Evolutionary conservation across 495 filamentous ascomycete genomes (phyloP), one percentile per base, ranked within the genome.

Genomic region (Hypoxylon fuscum): DNA sequence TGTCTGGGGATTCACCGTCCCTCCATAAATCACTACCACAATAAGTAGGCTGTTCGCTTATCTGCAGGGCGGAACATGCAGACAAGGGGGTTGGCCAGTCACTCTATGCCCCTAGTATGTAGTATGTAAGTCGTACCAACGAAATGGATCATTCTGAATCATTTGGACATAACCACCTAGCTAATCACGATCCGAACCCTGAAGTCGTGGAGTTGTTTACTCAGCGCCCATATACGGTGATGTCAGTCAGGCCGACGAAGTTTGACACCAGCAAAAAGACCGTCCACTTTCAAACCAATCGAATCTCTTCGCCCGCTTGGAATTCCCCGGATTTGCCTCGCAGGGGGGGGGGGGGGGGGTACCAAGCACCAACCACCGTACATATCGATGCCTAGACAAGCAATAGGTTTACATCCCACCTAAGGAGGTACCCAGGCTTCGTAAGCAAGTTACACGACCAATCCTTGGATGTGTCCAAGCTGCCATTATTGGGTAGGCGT

Each of bases 381-480:
- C 38, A 45, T 59, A 27, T 21, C 31, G 45, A 38, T 52, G 45
- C 56, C 56, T 32, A 53, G 27, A 29, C 15, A n/a, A 31, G 55
- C 14, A 59, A 42, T 17, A 45, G 45, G 38, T 51, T 31, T 42
- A 22, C 15, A 14, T 37, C 6, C n/a, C 15, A n/a, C 2, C 31
- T 20, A 38, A 5, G 31, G 12, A n/a, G n/a, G n/a, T n/a, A n/a
- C n/a, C n/a, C 12, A 49, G 50, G 32, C 51, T 62, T 55, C 50
- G 58, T 62, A 52, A 62, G 58, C 57, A 25, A 31, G 46, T 52
- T 44, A 44, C 55, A 59, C 46, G 15, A 47, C 11, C 23, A 38
- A 56, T 51, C 59, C 51, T 52, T 37, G 34, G 5, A n/a, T n/a
- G n/a, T 34, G 3, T 34, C 31, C 11, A 1, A n/a, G n/a, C n/a